A percentile compares a stretch with the other conserved stretches of the same genome.
These are phyloP conservation scores for Bacterosira constricta DNA, from an alignment of 108 stramenopile species.

Conservation along the genomic window DNA sequence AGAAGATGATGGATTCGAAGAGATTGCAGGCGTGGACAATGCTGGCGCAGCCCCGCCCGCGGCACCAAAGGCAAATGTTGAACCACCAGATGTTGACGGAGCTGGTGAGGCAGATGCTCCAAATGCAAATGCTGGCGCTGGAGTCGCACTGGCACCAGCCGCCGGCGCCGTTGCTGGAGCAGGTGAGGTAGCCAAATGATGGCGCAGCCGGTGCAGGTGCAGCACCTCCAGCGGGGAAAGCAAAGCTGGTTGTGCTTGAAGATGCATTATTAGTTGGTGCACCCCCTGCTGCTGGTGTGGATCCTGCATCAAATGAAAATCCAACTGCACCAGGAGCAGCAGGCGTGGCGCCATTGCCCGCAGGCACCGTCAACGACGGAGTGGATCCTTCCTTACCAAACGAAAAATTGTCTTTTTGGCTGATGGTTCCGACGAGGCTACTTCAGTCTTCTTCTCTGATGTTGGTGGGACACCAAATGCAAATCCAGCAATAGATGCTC, in stretches of 20 bases:
- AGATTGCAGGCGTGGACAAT: not conserved
- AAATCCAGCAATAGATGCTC: not conserved
- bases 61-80: conserved; percentile 5
- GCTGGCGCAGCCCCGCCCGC: not conserved
- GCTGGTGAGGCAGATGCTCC: conserved; percentile 11
- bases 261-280: not conserved
- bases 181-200: not conserved
- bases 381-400: not conserved
- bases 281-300: not conserved
- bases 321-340: not conserved
- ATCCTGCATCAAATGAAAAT: conserved; percentile 1
- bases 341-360: not conserved
- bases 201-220: not conserved
- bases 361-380: not conserved
- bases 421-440: conserved; percentile 3
- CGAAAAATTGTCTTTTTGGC: conserved; percentile 9
- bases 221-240: not conserved
- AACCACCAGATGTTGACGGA: conserved; percentile 2
- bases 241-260: not conserved
- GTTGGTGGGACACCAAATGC: conserved; percentile 12
- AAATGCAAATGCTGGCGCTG: conserved; percentile 17
- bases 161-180: not conserved
- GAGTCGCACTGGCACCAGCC: conserved; percentile 7
- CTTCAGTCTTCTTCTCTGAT: not conserved
- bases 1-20: not conserved